Evolutionary conservation across 768 basidiomycete genomes (phyloP).

Genomic region (Tylopilus balloui): DNA sequence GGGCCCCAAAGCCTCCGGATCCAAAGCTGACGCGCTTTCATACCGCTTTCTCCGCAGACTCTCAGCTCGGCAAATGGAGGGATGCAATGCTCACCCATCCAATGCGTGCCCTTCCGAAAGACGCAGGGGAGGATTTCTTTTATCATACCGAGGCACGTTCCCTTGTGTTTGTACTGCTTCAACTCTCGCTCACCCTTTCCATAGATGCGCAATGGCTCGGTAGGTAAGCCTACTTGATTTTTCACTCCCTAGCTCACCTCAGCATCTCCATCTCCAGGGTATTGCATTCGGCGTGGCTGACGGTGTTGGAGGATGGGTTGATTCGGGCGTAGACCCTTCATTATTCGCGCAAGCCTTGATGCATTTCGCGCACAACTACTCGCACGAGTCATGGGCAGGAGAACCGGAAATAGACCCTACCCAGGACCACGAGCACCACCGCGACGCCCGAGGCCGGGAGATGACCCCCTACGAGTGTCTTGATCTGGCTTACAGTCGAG

Average conservation of each 20-base stretch:
- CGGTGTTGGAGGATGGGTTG: slow-evolving; percentile 90
- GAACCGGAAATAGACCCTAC: slow-evolving; percentile 80
- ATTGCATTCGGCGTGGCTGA: slow-evolving; percentile 83
- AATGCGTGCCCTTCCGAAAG: slow-evolving; percentile 35
- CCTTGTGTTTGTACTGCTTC: neutral
- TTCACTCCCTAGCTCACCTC: slow-evolving; percentile 23
- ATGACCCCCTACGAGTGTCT: slow-evolving; percentile 67
- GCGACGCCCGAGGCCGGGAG: slow-evolving; percentile 64
- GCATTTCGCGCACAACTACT: slow-evolving; percentile 77
- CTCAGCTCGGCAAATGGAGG: slow-evolving; percentile 63
- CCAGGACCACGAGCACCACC: slow-evolving; percentile 63
- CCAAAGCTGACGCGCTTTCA: slow-evolving; percentile 33
- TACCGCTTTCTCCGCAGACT: slow-evolving; percentile 53
- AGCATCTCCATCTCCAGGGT: slow-evolving; percentile 43
- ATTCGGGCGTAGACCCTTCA: slow-evolving; percentile 79
- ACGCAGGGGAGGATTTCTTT: slow-evolving; percentile 60
- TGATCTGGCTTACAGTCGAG: slow-evolving; percentile 65
- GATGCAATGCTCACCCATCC: slow-evolving; percentile 53
- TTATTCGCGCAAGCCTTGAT: slow-evolving; percentile 89
- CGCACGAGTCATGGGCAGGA: slow-evolving; percentile 71
- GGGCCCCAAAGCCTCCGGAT: slow-evolving; percentile 65
- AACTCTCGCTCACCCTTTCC: slow-evolving; percentile 3
- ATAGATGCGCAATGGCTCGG: slow-evolving; percentile 77
- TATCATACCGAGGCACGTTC: slow-evolving; percentile 63
- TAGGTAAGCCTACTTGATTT: slow-evolving; percentile 38